phyloP scores from a whole-genome alignment of 441 rosid species.

The Oxalis stricta region DNA sequence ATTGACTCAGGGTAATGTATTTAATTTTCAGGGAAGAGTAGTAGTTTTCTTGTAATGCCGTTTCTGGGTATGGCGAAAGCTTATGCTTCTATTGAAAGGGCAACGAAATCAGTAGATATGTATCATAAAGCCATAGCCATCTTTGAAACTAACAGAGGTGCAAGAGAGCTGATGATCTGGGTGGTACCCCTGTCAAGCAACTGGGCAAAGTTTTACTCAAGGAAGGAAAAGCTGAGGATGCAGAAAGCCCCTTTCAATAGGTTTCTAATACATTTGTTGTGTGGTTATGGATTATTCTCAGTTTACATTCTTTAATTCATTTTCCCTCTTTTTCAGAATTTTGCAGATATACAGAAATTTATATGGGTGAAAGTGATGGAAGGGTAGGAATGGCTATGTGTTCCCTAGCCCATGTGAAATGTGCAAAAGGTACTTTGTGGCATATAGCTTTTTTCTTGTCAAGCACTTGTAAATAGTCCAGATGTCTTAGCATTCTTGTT shows the following conservation, averaged over 20 bases:
- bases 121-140: slow-evolving; percentile 41
- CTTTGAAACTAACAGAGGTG: slow-evolving; percentile 53
- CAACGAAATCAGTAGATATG: slow-evolving; percentile 33
- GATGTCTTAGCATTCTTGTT: not conserved
- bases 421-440: slow-evolving; percentile 42
- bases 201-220: slow-evolving; percentile 67
- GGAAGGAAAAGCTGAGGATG: slow-evolving; percentile 56
- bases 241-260: slow-evolving; percentile 48
- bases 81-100: slow-evolving; percentile 44
- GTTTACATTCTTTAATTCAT: not conserved
- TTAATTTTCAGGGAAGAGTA: slow-evolving; percentile 37
- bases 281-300: slow-evolving; percentile 1
- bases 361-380: slow-evolving; percentile 66
- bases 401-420: slow-evolving; percentile 65
- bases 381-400: slow-evolving; percentile 77
- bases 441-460: not conserved
- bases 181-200: slow-evolving; percentile 47
- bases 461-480: not conserved
- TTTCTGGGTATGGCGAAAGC: slow-evolving; percentile 74
- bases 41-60: slow-evolving; percentile 47
- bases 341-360: slow-evolving; percentile 41
- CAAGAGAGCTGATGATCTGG: slow-evolving; percentile 57
- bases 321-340: slow-evolving; percentile 26
- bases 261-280: slow-evolving; percentile 16
- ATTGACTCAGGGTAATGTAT: not conserved